These are phyloP conservation scores for Pythium phragmitis DNA, from an alignment of 352 stramenopile genomes.

Conservation along the genomic window DNA sequence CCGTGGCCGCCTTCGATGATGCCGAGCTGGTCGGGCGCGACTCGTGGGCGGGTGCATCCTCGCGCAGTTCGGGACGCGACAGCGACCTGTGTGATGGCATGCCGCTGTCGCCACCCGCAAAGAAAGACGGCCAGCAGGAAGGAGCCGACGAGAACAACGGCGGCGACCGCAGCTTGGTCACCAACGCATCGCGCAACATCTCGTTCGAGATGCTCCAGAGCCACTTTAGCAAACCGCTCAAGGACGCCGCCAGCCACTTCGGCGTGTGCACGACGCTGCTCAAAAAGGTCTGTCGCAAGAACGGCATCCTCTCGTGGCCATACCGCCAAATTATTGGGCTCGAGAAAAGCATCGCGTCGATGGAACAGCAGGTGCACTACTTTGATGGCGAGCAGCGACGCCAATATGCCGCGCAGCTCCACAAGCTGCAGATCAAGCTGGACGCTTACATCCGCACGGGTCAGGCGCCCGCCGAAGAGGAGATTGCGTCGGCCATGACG, in stretches of 20 bases:
- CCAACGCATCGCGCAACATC: slow-evolving; percentile 59
- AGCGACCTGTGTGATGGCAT: slow-evolving; percentile 14
- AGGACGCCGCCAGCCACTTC: slow-evolving; percentile 69
- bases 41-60: slow-evolving; percentile 16
- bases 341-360: slow-evolving; percentile 82
- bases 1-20: slow-evolving; percentile 6
- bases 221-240: slow-evolving; percentile 82
- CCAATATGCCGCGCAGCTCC: slow-evolving; percentile 63
- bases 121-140: neutral
- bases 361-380: slow-evolving; percentile 79
- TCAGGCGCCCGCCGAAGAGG: slow-evolving; percentile 33
- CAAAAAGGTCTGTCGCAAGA: slow-evolving; percentile 84
- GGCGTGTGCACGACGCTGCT: slow-evolving; percentile 85
- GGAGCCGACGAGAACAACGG: neutral
- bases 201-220: slow-evolving; percentile 75
- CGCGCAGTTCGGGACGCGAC: slow-evolving; percentile 14
- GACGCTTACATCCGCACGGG: slow-evolving; percentile 48
- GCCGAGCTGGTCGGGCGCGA: slow-evolving; percentile 6
- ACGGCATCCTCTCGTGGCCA: slow-evolving; percentile 78
- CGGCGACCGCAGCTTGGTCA: slow-evolving; percentile 6
- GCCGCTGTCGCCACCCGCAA: neutral
- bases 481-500: slow-evolving; percentile 5
- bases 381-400: slow-evolving; percentile 67
- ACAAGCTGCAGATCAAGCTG: slow-evolving; percentile 75
- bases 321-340: slow-evolving; percentile 85